Percentiles rank a stretch among this genome's conserved stretches.
Conservation (phyloP, 495 filamentous ascomycete genomes). For the Lasiosphaeria ovina region DNA sequence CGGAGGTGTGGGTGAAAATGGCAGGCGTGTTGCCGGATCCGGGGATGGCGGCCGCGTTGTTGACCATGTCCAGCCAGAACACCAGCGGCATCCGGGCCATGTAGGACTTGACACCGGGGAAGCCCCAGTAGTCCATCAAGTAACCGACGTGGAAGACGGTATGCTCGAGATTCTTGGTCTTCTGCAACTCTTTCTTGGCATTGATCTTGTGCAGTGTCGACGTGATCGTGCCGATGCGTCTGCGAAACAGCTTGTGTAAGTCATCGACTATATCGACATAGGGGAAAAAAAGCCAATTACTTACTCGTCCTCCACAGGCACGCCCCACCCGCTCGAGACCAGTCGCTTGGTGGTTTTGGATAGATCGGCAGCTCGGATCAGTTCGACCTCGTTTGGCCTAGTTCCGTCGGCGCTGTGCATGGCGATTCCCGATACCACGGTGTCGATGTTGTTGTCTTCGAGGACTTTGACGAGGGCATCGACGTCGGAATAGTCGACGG, state of each 20-base stretch:
- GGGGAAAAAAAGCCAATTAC: not conserved
- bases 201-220: slow-evolving; percentile 22
- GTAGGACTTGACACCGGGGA: slow-evolving; percentile 46
- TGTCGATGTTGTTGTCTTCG: slow-evolving; percentile 48
- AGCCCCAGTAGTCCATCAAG: slow-evolving; percentile 55
- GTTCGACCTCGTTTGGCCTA: slow-evolving; percentile 29
- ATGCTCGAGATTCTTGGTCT: slow-evolving; percentile 39
- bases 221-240: slow-evolving; percentile 4
- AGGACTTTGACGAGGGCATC: slow-evolving; percentile 37
- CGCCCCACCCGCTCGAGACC: slow-evolving; percentile 49
- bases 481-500: slow-evolving; percentile 46
- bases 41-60: slow-evolving; percentile 50
- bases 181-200: slow-evolving; percentile 21
- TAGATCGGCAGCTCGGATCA: slow-evolving; percentile 50
- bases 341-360: slow-evolving; percentile 47
- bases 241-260: not conserved
- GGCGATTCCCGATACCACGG: slow-evolving; percentile 49
- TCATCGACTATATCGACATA: too few species aligned
- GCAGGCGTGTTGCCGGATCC: slow-evolving; percentile 49
- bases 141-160: slow-evolving; percentile 51
- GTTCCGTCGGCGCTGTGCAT: slow-evolving; percentile 25
- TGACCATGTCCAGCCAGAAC: slow-evolving; percentile 40
- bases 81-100: slow-evolving; percentile 41
- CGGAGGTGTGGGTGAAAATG: slow-evolving; percentile 52
- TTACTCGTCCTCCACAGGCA: slow-evolving; percentile 21